phyloP scores from a whole-genome alignment of 2,329 filamentous ascomycete genomes.

The Ophiostoma sp. region DNA sequence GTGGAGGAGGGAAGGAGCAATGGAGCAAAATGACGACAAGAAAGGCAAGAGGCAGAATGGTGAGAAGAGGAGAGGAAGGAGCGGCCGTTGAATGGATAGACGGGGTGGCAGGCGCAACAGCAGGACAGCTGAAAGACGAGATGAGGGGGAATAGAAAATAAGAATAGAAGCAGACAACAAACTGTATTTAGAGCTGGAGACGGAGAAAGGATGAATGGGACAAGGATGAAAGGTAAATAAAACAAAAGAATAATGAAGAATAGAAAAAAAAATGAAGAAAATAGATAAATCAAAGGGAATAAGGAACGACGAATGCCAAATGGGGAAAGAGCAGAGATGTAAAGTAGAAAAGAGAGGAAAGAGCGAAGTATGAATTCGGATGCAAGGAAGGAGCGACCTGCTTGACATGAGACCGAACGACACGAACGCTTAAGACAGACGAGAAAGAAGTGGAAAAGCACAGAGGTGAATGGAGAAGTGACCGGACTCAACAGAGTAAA shows the following conservation, averaged over 20 bases:
- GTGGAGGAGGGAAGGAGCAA: background rate
- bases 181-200: too few relatives aligned
- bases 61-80: background rate
- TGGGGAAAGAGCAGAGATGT: background rate
- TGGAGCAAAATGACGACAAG: background rate
- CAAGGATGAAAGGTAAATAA: background rate
- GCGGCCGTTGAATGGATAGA: background rate
- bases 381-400: background rate
- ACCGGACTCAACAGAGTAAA: background rate
- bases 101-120: background rate
- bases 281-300: background rate
- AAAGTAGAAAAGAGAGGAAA: background rate
- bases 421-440: background rate
- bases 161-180: background rate
- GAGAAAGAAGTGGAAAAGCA: background rate
- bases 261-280: background rate
- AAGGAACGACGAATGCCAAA: background rate
- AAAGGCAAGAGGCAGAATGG: background rate
- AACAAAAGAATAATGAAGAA: background rate
- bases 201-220: too few relatives aligned
- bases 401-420: background rate
- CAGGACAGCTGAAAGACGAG: constrained; percentile 9
- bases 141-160: background rate
- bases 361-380: background rate
- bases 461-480: background rate